A percentile compares a stretch with the other conserved stretches of the same genome.
phyloP scores from a whole-genome alignment of 805 yeast genomes.

The Starmera quercuum region DNA sequence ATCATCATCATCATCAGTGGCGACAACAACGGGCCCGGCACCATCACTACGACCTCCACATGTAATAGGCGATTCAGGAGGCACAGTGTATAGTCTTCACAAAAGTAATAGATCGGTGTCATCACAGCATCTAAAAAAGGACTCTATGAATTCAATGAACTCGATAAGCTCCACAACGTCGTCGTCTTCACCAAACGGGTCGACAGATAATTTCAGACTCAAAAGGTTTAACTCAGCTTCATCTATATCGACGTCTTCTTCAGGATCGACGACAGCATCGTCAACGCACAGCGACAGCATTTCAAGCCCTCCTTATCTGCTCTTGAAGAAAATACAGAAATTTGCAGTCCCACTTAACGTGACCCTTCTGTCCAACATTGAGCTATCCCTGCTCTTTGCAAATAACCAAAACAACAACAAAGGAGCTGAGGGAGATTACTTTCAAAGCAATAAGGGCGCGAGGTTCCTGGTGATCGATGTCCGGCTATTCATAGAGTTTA shows the following conservation, averaged over 20 bases:
- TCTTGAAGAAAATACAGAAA: slow-evolving; percentile 9
- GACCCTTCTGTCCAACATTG: slow-evolving; percentile 4
- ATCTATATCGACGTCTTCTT: neutral
- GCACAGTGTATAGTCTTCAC: neutral
- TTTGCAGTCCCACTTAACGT: slow-evolving; percentile 10
- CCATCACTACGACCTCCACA: no score
- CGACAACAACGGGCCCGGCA: neutral
- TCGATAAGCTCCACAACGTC: slow-evolving; percentile 5
- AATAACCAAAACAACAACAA: neutral
- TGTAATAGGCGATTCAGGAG: no score
- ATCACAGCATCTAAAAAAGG: neutral
- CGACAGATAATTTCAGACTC: slow-evolving; percentile 7
- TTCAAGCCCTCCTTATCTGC: slow-evolving; percentile 1
- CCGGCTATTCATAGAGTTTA: slow-evolving; percentile 71
- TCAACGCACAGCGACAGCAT: slow-evolving; percentile 2
- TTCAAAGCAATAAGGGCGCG: no score
- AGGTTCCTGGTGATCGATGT: slow-evolving; percentile 58
- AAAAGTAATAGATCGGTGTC: neutral
- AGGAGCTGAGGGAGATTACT: no score
- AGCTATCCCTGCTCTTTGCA: slow-evolving; percentile 3
- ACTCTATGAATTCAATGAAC: slow-evolving; percentile 1
- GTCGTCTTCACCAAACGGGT: slow-evolving; percentile 10
- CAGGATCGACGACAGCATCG: slow-evolving; percentile 3
- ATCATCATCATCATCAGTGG: neutral
- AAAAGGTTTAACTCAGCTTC: slow-evolving; percentile 14